Conservation (phyloP, 139 green algal species). For the Chara braunii region DNA sequence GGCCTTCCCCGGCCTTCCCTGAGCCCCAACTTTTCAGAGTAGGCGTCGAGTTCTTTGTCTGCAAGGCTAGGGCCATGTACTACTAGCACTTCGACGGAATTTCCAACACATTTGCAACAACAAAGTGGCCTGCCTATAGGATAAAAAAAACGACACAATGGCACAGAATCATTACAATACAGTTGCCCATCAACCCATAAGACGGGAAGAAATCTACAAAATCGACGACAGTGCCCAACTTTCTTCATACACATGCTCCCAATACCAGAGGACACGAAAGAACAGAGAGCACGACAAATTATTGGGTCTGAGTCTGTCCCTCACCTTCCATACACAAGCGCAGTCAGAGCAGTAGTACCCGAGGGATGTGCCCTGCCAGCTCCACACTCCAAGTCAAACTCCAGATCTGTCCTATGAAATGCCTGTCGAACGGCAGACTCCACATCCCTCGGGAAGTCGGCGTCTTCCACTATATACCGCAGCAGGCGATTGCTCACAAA, state of each 20-base stretch:
- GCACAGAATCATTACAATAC: neutral
- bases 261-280: neutral
- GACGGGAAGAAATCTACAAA: neutral
- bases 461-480: slow-evolving; percentile 13
- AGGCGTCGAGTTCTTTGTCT: too few species aligned
- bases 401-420: slow-evolving; percentile 22
- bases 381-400: neutral
- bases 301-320: neutral
- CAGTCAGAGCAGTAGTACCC: slow-evolving; percentile 41
- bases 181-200: neutral
- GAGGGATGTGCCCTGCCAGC: slow-evolving; percentile 11
- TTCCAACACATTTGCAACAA: too few species aligned
- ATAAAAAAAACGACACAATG: neutral
- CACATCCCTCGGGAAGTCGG: slow-evolving; percentile 17
- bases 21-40: too few species aligned
- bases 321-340: slow-evolving; percentile 41
- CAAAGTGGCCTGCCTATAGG: too few species aligned
- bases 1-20: too few species aligned
- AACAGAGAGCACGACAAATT: neutral
- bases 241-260: neutral
- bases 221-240: neutral
- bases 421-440: neutral
- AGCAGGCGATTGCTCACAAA: slow-evolving; percentile 28
- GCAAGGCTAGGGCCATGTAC: too few species aligned
- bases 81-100: too few species aligned